Evolutionary conservation across 164 flowering plant genomes (phyloP), one percentile per base, ranked within the genome.

Genomic region (Aristolochia californica): DNA sequence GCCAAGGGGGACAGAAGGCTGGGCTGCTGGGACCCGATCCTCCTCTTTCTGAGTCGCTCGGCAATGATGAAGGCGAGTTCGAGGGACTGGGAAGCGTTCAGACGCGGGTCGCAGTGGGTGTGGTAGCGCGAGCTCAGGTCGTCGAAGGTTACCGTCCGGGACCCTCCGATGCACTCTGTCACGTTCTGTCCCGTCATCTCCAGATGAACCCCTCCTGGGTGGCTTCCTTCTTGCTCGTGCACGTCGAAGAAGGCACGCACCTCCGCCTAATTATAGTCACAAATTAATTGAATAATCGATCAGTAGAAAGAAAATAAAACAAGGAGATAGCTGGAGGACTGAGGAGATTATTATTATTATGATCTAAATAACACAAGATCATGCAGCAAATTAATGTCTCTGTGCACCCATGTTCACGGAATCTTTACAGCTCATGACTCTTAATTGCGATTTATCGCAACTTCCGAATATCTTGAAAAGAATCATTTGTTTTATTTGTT

Each of bases 141-240:
- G 49, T 89, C 94, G 60, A 77, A 84, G 45, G 97, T 89, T 66
- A 89, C 88, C 1, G 95, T 84, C 44, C 83, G 69, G 44, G 97
- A 85, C 45, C 97, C 97, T 25, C 97, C 95, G 34, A 89, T 82
- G 84, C 97, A 86, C 71, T 88, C 95, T 0, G 97, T 89, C 62
- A 86, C 95, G 56, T 86, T 83, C 74, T 84, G 97, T 12, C 95
- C 95, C 0, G 90, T 89, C 97, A 86, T 89, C 80, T 87, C 97
- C 14, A 88, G 74, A 63, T 88, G 97, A 45, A 88, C 78, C 12
- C 97, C 97, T 55, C 97, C 97, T 0, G 91, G 87, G 67, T 83
- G 79, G 75, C 95, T 86, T 45, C 97, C 95, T 70, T 84, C 97
- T 83, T 86, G 95, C 56, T 89, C 95, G 43, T 89, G 95, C 45